Evolutionary conservation across 306 rosid genomes (phyloP).

Genomic region (Leucaena leucocephala): DNA sequence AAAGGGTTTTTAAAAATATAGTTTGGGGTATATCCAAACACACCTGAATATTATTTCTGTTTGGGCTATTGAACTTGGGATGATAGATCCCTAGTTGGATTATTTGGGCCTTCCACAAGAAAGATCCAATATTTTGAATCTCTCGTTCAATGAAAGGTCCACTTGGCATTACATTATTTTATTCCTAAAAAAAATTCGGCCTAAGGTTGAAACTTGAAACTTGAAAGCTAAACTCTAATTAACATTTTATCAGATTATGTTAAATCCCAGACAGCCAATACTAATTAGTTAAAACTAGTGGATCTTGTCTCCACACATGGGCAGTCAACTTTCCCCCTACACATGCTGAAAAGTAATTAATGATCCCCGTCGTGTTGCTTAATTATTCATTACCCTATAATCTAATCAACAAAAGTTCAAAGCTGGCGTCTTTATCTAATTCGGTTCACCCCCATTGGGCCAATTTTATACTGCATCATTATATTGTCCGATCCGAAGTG

Average conservation of each 20-base stretch:
- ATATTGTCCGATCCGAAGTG: background rate
- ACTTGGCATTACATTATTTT: background rate
- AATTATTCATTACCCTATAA: background rate
- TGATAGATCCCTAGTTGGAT: background rate
- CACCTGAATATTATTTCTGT: background rate
- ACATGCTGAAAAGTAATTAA: background rate
- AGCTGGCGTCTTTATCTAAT: slow-evolving; percentile 15
- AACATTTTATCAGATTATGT: background rate
- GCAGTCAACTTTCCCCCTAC: background rate
- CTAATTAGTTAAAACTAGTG: background rate
- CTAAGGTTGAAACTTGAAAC: background rate
- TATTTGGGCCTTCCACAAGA: background rate
- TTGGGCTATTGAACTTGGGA: background rate
- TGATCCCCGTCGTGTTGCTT: background rate
- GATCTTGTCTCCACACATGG: background rate
- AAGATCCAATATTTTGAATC: background rate
- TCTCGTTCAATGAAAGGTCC: background rate
- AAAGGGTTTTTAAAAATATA: no score
- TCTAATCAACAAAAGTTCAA: background rate
- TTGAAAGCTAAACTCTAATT: background rate
- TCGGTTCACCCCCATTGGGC: background rate
- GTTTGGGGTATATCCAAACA: no score
- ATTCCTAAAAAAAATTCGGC: background rate
- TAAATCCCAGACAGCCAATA: background rate
- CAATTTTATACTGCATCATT: background rate